phyloP scores from a whole-genome alignment of 352 stramenopile genomes.

The Pythium pyrilobum region DNA sequence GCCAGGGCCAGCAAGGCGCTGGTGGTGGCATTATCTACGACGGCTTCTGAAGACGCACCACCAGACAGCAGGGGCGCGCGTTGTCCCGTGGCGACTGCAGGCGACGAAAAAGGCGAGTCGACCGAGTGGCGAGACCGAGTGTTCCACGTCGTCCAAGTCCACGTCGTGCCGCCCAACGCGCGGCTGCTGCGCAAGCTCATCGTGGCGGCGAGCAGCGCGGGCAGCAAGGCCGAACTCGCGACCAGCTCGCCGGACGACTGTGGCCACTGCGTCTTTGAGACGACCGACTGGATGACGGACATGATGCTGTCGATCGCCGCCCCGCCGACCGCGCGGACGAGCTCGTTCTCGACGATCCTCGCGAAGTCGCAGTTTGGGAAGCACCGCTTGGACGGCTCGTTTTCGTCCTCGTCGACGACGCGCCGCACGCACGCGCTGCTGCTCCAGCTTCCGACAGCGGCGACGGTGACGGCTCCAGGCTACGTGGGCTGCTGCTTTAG shows the following conservation, averaged over 20 bases:
- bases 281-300: constrained; percentile 47
- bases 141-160: constrained; percentile 35
- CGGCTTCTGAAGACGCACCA: not conserved
- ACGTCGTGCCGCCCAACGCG: constrained; percentile 33
- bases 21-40: not conserved
- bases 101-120: too few species aligned
- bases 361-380: not conserved
- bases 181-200: constrained; percentile 29
- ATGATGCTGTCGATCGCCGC: constrained; percentile 24
- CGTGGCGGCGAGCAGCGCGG: constrained; percentile 30
- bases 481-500: not conserved
- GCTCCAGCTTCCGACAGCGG: constrained; percentile 3
- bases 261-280: constrained; percentile 50
- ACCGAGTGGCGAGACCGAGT: constrained; percentile 31
- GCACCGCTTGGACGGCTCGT: too few species aligned
- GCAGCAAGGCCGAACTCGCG: constrained; percentile 30
- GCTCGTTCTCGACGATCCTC: constrained; percentile 36
- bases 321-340: constrained; percentile 13
- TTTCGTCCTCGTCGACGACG: not conserved
- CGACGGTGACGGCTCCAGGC: not conserved
- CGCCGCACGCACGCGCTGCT: constrained; percentile 6
- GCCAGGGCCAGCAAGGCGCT: constrained; percentile 1
- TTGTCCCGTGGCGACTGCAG: too few species aligned
- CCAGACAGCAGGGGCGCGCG: not conserved
- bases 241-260: constrained; percentile 31